These are phyloP conservation scores for Fusarium siculi DNA, from an alignment of 2,329 filamentous ascomycete genomes.

Conservation along the genomic window DNA sequence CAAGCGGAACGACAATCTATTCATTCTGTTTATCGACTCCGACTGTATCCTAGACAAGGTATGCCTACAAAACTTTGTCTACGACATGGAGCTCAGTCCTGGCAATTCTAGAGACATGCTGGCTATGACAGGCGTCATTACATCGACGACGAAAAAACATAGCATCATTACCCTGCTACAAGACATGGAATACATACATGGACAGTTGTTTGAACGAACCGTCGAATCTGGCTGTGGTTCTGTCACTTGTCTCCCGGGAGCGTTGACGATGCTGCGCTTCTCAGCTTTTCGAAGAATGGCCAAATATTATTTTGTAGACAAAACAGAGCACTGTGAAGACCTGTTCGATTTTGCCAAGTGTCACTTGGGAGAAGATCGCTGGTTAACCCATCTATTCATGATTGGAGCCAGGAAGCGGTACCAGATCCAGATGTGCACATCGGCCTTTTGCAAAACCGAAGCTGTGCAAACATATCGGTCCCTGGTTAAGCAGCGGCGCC, in stretches of 20 bases:
- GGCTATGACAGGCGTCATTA: constrained; percentile 98
- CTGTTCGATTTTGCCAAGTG: constrained; percentile 97
- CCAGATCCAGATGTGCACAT: constrained; percentile 97
- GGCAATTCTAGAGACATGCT: constrained; percentile 93
- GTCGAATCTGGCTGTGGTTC: constrained; percentile 95
- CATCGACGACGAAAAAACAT: constrained; percentile 88
- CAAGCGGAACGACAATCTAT: constrained; percentile 88
- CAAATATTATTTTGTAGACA: constrained; percentile 98
- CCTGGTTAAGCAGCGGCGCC: constrained; percentile 90
- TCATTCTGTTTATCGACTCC: constrained; percentile 96
- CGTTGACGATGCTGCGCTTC: constrained; percentile 94
- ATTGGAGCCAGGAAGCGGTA: constrained; percentile 92
- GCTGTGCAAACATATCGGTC: constrained; percentile 89
- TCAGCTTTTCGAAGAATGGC: constrained; percentile 97
- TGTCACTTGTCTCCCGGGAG: constrained; percentile 93
- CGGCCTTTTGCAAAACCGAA: constrained; percentile 98
- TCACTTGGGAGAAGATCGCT: constrained; percentile 93
- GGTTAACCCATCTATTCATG: constrained; percentile 99
- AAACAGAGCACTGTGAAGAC: constrained; percentile 93
- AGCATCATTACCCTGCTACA: constrained; percentile 91
- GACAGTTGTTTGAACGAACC: constrained; percentile 93
- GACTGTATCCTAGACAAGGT: constrained; percentile 93
- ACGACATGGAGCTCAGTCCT: constrained; percentile 97
- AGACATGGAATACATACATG: constrained; percentile 98
- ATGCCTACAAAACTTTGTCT: constrained; percentile 97